Percentiles rank a stretch among this genome's conserved stretches.
phyloP scores from a whole-genome alignment of 139 green algal species.

The Tetradesmus lagerheimii region DNA sequence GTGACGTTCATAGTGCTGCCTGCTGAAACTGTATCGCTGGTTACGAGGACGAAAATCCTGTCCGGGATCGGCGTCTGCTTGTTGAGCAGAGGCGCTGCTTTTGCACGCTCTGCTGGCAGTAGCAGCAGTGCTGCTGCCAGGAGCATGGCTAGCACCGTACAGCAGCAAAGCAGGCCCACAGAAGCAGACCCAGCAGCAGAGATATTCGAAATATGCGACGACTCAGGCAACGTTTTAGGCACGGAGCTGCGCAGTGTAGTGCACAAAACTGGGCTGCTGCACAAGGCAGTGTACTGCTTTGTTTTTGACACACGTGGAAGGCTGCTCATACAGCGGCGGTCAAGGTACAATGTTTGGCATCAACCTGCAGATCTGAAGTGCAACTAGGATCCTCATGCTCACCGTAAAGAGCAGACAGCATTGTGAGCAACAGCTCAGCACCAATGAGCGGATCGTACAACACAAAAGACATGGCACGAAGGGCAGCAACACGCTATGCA shows the following conservation, averaged over 20 bases:
- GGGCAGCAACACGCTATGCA: too few species aligned
- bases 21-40: too few species aligned
- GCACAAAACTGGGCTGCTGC: conserved; percentile 36
- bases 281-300: conserved; percentile 67
- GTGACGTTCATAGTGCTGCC: too few species aligned
- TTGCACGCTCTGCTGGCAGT: not conserved
- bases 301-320: conserved; percentile 65
- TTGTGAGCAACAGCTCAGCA: too few species aligned
- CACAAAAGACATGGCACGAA: too few species aligned
- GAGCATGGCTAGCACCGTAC: not conserved
- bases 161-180: not conserved
- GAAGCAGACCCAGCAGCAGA: conserved; percentile 53
- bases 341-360: not conserved
- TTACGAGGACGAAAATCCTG: not conserved
- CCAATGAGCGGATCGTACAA: too few species aligned
- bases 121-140: conserved; percentile 5
- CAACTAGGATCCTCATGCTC: too few species aligned
- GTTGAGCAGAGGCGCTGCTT: not conserved
- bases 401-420: too few species aligned
- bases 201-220: conserved; percentile 54
- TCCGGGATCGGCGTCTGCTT: not conserved
- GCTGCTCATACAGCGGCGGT: conserved; percentile 74
- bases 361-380: too few species aligned
- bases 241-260: conserved; percentile 24
- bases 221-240: conserved; percentile 30